Percentiles rank a stretch among this genome's conserved stretches.
phyloP scores from a whole-genome alignment of 2,329 filamentous ascomycete genomes.

The Fusarium sp. region DNA sequence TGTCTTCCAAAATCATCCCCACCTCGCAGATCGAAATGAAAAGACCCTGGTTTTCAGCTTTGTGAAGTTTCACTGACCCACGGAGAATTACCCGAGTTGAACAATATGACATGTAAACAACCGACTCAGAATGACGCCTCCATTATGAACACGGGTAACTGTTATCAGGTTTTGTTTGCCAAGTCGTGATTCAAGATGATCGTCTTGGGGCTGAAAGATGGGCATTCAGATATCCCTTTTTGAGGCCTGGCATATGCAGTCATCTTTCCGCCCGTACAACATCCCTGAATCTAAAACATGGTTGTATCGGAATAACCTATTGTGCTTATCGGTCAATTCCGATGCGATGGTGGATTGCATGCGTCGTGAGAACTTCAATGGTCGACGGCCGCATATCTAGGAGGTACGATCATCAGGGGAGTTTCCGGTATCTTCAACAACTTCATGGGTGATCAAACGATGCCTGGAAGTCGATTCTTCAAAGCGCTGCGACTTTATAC shows the following conservation, averaged over 20 bases:
- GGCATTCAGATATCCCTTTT: neutral
- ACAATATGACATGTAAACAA: neutral
- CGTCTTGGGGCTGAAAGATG: neutral
- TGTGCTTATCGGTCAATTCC: neutral
- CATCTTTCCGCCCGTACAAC: neutral
- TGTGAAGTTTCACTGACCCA: neutral
- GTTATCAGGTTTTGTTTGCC: neutral
- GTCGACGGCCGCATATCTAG: neutral
- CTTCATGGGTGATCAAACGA: rapidly evolving
- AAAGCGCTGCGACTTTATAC: neutral
- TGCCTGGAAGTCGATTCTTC: neutral
- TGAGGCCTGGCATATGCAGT: neutral
- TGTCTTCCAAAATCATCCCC: neutral
- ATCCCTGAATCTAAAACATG: conserved; percentile 1
- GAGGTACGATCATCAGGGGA: no score
- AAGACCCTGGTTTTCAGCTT: conserved; percentile 10
- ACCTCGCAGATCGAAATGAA: conserved; percentile 12
- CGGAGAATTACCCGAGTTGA: neutral
- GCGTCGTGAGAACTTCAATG: neutral
- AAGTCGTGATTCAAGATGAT: neutral
- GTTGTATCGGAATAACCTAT: neutral
- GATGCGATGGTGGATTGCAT: neutral
- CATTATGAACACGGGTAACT: neutral
- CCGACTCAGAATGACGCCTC: neutral
- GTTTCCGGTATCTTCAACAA: neutral